Evolutionary conservation across 2,329 filamentous ascomycete genomes (phyloP), one percentile per base, ranked within the genome.

Genomic region (Saccharata proteae): DNA sequence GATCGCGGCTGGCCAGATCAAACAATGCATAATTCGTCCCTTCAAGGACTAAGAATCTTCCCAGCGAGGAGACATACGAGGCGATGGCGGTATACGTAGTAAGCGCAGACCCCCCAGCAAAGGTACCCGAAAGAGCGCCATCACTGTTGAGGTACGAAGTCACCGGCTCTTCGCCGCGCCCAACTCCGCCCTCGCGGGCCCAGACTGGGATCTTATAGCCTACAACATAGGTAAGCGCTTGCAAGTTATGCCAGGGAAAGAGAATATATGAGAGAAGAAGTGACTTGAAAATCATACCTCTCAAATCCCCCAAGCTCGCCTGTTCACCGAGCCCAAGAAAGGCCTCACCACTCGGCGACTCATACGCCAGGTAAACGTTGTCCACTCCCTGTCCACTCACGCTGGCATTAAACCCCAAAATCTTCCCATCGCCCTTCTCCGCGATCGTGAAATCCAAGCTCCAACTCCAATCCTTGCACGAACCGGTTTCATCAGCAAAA

Each of bases 11-110:
- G 12, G 43, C 44, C 36, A 55, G 50, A 33, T 55, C 41, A 23
- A 55, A 54, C 24, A 42, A 43, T 5, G 52, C 38, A 27, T 54
- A 53, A 10, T 47, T 51, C 31, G 43, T 46, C 20, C 51, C 43
- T 27, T 48, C 41, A 52, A 48, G 36, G 55, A 54, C 11, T 49
- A 38, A 3, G 43, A 44, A n/a, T 41, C 42, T n/a, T 42, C 40
- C 4, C 7, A 16, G 14, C 13, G 49, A 49, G 6, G 42, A 48
- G 27, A 55, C 47, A 26, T 51, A 52, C 12, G 50, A 45, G 4
- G 49, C 47, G 6, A 51, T 39, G 6, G 48, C 47, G 8, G 49
- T 50, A 35, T 56, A 56, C 2, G 52, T 47, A 4, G 51, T 56
- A 40, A 47, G 50, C 6, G 38, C 33, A 29, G 51, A 41, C 13